A percentile compares a stretch with the other conserved stretches of the same genome.
These are phyloP conservation scores for Phytophthora multivora DNA, from an alignment of 352 stramenopile genomes.

Conservation along the genomic window DNA sequence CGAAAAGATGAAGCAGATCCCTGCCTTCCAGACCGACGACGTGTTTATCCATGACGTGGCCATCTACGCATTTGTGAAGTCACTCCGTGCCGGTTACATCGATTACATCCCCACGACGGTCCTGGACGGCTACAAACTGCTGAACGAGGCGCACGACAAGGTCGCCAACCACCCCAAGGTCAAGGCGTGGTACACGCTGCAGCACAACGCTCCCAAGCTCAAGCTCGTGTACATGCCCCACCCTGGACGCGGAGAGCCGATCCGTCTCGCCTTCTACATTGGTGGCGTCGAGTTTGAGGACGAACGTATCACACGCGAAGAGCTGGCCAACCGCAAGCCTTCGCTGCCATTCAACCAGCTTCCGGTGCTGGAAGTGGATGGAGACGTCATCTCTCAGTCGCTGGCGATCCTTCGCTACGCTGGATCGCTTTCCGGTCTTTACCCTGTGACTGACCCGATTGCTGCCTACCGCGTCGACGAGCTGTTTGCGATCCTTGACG, in stretches of 20 bases:
- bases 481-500: constrained; percentile 41
- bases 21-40: constrained; percentile 38
- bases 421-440: constrained; percentile 56
- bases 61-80: constrained; percentile 43
- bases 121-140: constrained; percentile 34
- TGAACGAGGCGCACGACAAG: constrained; percentile 38
- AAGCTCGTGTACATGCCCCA: constrained; percentile 67
- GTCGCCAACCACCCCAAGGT: constrained; percentile 41
- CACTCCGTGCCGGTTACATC: constrained; percentile 35
- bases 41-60: constrained; percentile 43
- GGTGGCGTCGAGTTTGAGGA: constrained; percentile 61
- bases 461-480: constrained; percentile 53
- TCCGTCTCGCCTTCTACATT: constrained; percentile 56
- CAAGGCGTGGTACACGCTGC: constrained; percentile 42
- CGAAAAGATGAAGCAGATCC: constrained; percentile 40
- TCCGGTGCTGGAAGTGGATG: constrained; percentile 54
- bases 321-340: constrained; percentile 46
- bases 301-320: constrained; percentile 40
- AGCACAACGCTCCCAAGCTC: constrained; percentile 34
- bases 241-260: constrained; percentile 48
- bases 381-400: constrained; percentile 54
- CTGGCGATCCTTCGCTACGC: constrained; percentile 67
- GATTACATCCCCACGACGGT: constrained; percentile 45
- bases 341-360: constrained; percentile 54
- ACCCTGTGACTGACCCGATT: constrained; percentile 43